Evolutionary conservation across 495 filamentous ascomycete species (phyloP), one percentile per base, ranked within the genome.

Genomic region (Trichoderma erinaceum): DNA sequence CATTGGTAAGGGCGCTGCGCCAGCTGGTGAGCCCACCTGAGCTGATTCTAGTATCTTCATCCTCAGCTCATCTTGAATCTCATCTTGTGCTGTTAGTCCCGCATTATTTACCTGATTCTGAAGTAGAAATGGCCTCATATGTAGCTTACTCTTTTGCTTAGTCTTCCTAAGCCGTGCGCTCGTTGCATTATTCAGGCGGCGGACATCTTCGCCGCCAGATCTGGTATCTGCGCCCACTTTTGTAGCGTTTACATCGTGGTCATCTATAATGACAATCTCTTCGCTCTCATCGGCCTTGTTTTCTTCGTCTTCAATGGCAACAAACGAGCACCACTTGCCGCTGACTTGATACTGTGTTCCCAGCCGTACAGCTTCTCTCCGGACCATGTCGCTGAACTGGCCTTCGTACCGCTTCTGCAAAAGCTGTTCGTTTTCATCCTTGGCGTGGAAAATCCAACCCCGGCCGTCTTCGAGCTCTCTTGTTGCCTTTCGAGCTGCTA

Each of bases 291-390:
- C 16, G 63, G 69, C 61, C 12, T 67, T 66, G 25, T 74, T 70
- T 18, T 74, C 72, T 61, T 79, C 75, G 18, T 73, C 73, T 70
- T 87, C 80, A 15, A 90, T 79, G 6, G 90, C 89, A 4, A 92
- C 87, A 67, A 92, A 92, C 0, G 85, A 87, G 70, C 86, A 89
- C 82, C 85, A 89, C 71, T 87, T 90, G 0, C 87, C 84, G 4
- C 82, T 85, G 18, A 92, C 82, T 64, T 89, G 87, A 70, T 84
- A 92, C 32, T 81, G 77, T 44, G 86, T 81, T 0, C 89, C 89
- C 0, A 92, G 77, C 0, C 83, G 74, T 4, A 89, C 83, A 7
- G 83, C 88, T 74, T 92, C 90, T 21, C 80, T 80, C 70, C 86
- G 79, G 1, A 85, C 84, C 71, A 89, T 78, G 56, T 86, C 80